These are phyloP conservation scores for Chlamydomonas sphaeroides DNA, from an alignment of 139 green algal species.

Conservation along the genomic window DNA sequence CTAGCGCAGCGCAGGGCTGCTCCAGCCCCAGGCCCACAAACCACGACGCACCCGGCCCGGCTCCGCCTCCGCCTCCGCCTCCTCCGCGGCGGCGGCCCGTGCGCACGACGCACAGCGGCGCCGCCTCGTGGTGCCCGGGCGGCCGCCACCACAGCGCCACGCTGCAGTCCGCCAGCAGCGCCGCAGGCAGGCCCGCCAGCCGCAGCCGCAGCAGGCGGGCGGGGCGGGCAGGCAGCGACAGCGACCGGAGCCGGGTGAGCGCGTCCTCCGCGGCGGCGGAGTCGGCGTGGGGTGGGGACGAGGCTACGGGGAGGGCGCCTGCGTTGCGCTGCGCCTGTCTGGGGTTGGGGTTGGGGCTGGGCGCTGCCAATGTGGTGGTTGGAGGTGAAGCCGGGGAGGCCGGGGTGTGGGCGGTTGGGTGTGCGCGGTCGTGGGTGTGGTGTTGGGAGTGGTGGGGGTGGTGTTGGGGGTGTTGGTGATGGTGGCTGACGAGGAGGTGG, in stretches of 20 bases:
- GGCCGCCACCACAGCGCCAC: conserved; percentile 21
- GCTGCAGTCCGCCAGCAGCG: neutral
- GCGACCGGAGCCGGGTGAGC: neutral
- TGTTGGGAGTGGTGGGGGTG: too few species aligned
- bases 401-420: too few species aligned
- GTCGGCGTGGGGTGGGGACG: too few species aligned
- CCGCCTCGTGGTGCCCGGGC: conserved; percentile 2
- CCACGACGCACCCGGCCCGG: neutral
- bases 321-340: too few species aligned
- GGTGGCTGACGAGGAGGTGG: neutral
- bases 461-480: neutral
- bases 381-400: too few species aligned
- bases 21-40: neutral
- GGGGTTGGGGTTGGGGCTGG: neutral
- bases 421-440: too few species aligned
- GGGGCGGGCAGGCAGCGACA: neutral
- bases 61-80: neutral
- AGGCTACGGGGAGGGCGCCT: neutral
- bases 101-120: neutral
- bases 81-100: neutral
- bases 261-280: too few species aligned
- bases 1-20: too few species aligned
- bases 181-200: neutral
- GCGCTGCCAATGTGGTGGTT: too few species aligned
- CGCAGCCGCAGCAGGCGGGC: conserved; percentile 1